phyloP scores from a whole-genome alignment of 805 yeast genomes.

The Torulaspora microellipsoides region DNA sequence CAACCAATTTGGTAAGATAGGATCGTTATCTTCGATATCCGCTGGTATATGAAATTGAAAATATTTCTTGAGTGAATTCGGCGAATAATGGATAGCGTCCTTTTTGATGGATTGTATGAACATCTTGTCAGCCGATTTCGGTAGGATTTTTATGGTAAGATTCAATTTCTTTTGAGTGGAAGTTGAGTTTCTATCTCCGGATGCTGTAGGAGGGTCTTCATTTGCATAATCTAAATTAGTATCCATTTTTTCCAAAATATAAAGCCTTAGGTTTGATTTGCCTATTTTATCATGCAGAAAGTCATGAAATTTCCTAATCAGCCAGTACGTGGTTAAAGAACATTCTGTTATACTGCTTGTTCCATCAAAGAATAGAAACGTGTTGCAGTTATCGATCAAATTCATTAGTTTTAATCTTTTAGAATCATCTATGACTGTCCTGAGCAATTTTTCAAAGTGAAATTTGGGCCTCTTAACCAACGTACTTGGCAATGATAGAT shows the following conservation, averaged over 20 bases:
- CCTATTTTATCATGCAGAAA: conserved; percentile 10
- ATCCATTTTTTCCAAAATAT: conserved; percentile 11
- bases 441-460: conserved; percentile 26
- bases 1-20: conserved; percentile 34
- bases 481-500: conserved; percentile 32
- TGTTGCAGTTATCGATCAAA: conserved; percentile 16
- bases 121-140: conserved; percentile 18
- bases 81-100: conserved; percentile 33
- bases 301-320: conserved; percentile 23
- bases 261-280: conserved; percentile 7
- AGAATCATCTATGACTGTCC: conserved; percentile 22
- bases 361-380: conserved; percentile 29
- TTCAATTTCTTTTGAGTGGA: conserved; percentile 10
- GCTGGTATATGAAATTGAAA: conserved; percentile 29
- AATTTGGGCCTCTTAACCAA: conserved; percentile 30
- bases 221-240: neutral
- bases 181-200: neutral
- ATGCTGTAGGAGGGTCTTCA: neutral
- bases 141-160: conserved; percentile 22
- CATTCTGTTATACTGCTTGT: conserved; percentile 22
- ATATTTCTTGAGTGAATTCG: conserved; percentile 29
- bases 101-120: conserved; percentile 33
- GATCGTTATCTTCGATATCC: conserved; percentile 16
- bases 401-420: conserved; percentile 16
- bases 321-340: conserved; percentile 21